Base-by-base conservation (phyloP, 2,329 filamentous ascomycete species). In the Exophiala calicioides region DNA sequence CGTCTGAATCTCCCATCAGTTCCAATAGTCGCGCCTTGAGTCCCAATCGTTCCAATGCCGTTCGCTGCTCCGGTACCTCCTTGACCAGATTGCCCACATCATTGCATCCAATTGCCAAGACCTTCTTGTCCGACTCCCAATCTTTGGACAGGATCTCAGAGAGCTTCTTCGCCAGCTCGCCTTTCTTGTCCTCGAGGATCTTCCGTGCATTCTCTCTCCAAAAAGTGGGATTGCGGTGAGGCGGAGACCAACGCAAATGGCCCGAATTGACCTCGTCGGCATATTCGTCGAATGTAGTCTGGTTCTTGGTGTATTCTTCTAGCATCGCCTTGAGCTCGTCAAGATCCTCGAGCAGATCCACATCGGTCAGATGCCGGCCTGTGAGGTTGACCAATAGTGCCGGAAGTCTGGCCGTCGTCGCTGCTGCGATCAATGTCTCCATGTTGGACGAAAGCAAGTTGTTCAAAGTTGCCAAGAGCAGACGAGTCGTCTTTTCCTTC, bases 401-500 rank as follows among this genome's bases (percentile, higher is more conserved):
- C 12, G 82, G 91, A 24, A 97, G 81, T 50, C 89, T 85, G 39
- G 88, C 89, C 49, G 95, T 85, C 16, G 93, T 85, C 1, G 93
- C 90, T 2, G 86, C 85, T 5, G 91, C 90, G 45, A 97, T 83
- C 34, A 85, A 73, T 16, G 73, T 77, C 24, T 67, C 84, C 70
- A 65, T 86, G 78, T 78, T 86, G 73, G 71, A 80, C 68, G 75
- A 88, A 27, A 96, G 81, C 33, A 98, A 82, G 69, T 95, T 97
- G 65, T 86, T 80, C 30, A 98, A 79, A 5, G 91, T 96, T 7
- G 90, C 90, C 33, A 97, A 78, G 34, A 96, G 81, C 43, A 98
- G 79, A 21, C 93, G 84, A 1, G 91, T 97, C 1, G 91, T 97
- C 77, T 98, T 98, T 67, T 97, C 93, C 69, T 98, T 98, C 33